These are phyloP conservation scores for Limnanthes douglasii DNA, from an alignment of 345 rosid species.

Conservation along the genomic window DNA sequence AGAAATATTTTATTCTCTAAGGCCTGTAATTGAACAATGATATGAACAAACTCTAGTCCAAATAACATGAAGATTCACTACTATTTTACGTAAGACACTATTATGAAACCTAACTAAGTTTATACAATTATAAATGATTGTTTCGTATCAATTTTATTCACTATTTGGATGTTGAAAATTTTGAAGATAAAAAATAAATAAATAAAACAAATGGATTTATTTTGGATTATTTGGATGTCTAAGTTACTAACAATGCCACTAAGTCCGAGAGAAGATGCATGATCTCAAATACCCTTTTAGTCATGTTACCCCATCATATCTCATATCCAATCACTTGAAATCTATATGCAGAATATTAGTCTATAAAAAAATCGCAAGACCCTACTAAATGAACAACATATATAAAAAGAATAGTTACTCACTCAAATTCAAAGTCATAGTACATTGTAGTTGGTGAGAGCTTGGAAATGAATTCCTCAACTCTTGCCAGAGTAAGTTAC, in stretches of 20 bases:
- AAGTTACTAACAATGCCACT: no score
- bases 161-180: no score
- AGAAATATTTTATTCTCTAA: slow-evolving; percentile 45
- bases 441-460: slow-evolving; percentile 25
- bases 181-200: no score
- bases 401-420: slow-evolving; percentile 3
- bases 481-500: slow-evolving; percentile 33
- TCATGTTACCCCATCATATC: slow-evolving; percentile 48
- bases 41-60: slow-evolving; percentile 27
- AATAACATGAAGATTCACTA: background rate
- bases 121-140: no score
- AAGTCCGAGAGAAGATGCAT: slow-evolving; percentile 45
- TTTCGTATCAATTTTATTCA: no score
- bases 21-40: slow-evolving; percentile 57
- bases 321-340: slow-evolving; percentile 48
- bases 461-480: slow-evolving; percentile 37
- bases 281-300: slow-evolving; percentile 26
- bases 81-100: background rate
- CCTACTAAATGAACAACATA: background rate
- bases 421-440: slow-evolving; percentile 42
- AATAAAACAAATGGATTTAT: no score
- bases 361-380: background rate
- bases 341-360: slow-evolving; percentile 7
- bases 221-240: no score
- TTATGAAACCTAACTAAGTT: background rate